Base-by-base conservation (phyloP, 257 asterid species). In the Marsdenia floribunda region DNA sequence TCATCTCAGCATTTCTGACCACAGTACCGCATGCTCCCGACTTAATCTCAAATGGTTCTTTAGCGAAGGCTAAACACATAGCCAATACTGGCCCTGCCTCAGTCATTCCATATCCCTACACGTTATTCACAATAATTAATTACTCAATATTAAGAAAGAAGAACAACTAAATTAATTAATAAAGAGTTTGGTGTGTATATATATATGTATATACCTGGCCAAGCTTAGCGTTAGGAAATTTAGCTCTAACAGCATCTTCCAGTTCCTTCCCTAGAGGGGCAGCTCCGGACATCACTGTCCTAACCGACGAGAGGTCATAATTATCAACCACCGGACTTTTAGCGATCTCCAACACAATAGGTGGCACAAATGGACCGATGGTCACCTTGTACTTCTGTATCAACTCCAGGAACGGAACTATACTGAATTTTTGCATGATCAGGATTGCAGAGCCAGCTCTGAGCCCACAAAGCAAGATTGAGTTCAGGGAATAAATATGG, bases 251-350 rank as follows among this genome's bases (percentile, higher is more conserved):
- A 1, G 97, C 90, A 59, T 94, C 99, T 86, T 94, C 97, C 52
- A 94, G 86, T 82, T 94, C 99, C 88, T 89, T 90, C 2, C 99
- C 99, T 0, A 94, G 87, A 9, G 99, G 99, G n/a, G 97, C 99
- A 49, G 97, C 99, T 68, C 99, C 99, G 0, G 99, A 94, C 95
- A 92, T 85, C 37, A 94, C 97, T 65, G 89, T 88, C 83, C 94
- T 80, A 3, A 92, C 82, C 0, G 99, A 87, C 0, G 97, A 90
- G n/a, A 94, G 90, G 86, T 94, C 97, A 16, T 89, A 92, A 13
- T 90, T 83, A 47, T 78, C 90, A 73, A 89, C 95, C n/a, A 85
- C 65, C 11, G 96, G 93, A 60, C 96, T 92, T 82, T 92, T 94
- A 3, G 82, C 96, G 5, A 94, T 92, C 1, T 89, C 87, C 78